These are phyloP conservation scores for Letharia columbiana DNA, from an alignment of 495 filamentous ascomycete species.

Conservation along the genomic window DNA sequence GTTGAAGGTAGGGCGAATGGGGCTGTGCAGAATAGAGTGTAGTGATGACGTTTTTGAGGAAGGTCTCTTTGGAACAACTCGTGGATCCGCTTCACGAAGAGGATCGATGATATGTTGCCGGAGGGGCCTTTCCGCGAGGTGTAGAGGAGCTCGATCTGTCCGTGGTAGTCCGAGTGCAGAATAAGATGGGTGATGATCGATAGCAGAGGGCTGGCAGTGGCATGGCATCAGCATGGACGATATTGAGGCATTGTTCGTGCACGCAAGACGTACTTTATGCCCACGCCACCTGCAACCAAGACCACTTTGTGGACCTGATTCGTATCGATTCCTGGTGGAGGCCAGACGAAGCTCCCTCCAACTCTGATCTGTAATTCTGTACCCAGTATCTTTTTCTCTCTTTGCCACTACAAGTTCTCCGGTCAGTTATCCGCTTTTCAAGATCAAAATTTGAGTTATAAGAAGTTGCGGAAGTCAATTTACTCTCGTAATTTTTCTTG, in stretches of 20 bases:
- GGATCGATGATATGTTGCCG: conserved; percentile 26
- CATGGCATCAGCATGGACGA: not conserved
- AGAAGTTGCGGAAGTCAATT: not conserved
- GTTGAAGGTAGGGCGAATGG: not conserved
- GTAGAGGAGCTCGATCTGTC: conserved; percentile 37
- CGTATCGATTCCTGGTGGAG: conserved; percentile 41
- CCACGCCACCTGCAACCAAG: conserved; percentile 75
- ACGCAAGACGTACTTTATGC: conserved; percentile 50
- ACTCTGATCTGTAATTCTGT: conserved; percentile 56
- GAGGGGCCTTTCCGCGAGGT: conserved; percentile 9
- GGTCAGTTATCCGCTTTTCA: not conserved
- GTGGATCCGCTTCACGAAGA: conserved; percentile 49
- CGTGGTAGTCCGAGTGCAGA: conserved; percentile 24
- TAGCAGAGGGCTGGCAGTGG: conserved; percentile 45
- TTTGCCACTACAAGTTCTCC: conserved; percentile 39
- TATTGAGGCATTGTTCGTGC: not conserved
- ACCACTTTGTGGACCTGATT: conserved; percentile 47
- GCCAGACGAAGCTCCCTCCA: conserved; percentile 75
- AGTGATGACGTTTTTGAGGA: conserved; percentile 28
- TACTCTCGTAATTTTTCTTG: not conserved
- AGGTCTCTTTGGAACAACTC: conserved; percentile 30
- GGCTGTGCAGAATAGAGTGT: conserved; percentile 37
- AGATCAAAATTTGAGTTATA: not conserved
- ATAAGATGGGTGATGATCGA: conserved; percentile 44
- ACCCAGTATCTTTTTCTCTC: conserved; percentile 44